Base-by-base conservation (phyloP, 1,139 yeast genomes). In the Zhuliangozyma parablackwelliae region DNA sequence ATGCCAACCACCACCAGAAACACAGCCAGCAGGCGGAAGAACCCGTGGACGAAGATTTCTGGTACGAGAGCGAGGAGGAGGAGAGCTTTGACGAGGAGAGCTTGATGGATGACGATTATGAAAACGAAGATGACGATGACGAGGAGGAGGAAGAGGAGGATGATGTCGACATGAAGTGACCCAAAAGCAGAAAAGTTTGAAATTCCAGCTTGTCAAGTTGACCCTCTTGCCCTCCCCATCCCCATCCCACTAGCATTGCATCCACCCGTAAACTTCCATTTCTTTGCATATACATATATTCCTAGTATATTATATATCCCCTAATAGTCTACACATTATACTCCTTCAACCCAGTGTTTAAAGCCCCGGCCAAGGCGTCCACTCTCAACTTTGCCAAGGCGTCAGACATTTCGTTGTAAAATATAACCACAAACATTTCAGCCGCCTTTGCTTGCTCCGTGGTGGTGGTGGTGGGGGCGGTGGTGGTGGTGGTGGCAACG, bases 11-110 rank as follows among this genome's bases (percentile, higher is more conserved):
- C 43, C 56, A 59, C 40, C 55, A 63, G 21, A 50, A 56, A 31
- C 63, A 63, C 44, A 61, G 59, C 48, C 70, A 67, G 32, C 78
- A 77, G 40, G 81, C 76, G 39, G 89, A 81, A 43, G 84, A 79
- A 29, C 48, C 45, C 8, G 82, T 82, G 20, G 95, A 85, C 50
- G 95, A 86, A 48, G 92, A 84, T 53, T 86, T 85, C 54, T 86
- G 95, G 94, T 83, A 81, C 59, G 92, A 83, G 54, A 72, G 81
- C 47, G 87, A 79, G 39, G 76, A 66, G 41, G 69, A 68, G 44
- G 75, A 69, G 44, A 64, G 72, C 49, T 68, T 68, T 48, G 75
- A 75, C 43, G 85, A 80, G 47, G 80, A 69, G 43, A 69, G 75
- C 53, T 59, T 70, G 41, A 69, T 69, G 75, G 77, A 71, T 48